Base-by-base conservation (phyloP, 495 filamentous ascomycete species). In the Ramalina intermedia region DNA sequence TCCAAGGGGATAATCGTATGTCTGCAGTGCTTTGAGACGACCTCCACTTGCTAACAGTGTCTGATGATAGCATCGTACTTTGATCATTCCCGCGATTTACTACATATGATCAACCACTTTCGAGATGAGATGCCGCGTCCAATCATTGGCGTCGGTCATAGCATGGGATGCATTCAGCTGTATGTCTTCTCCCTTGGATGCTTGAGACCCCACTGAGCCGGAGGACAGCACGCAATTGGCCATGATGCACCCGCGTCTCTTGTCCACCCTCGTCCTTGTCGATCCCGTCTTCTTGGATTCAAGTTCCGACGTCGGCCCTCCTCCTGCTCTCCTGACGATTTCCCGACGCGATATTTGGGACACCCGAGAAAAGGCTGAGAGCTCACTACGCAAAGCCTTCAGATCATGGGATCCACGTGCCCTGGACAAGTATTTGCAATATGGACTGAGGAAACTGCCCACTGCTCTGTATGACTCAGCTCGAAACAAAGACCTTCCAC, bases 131-230 rank as follows among this genome's bases (percentile, higher is more conserved):
- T 93, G 76, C 75, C 80, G 3, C 76, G 81, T 4, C 86, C 87
- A 1, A 59, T 91, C 8, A 63, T 90, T 46, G 86, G 85, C 16
- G 59, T 94, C 1, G 87, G 78, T 14, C 87, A 94, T 66, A 85
- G 80, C 56, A 82, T 85, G 72, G 87, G 87, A 17, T 64, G 63
- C 39, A 46, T 44, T 24, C 58, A 69, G 24, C 56, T 73, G 37
- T 54, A 81, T 46, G 70, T 71, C 50, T 70, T 78, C 4, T 61
- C 63, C 35, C 43, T 53, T 69, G 39, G 18, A 18, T n/a, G 14
- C 3, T 5, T 27, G 13, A 16, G 29, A 8, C 41, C 5, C 14
- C 14, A 26, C 21, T n/a, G 14, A 18, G 1, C 5, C 6, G 7
- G 6, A 26, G 11, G 18, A 44, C 47, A 63, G 37, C 64, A 39